Evolutionary conservation across 2,329 filamentous ascomycete species (phyloP), one percentile per base, ranked within the genome.

Genomic region (Ceratocystis papillata): DNA sequence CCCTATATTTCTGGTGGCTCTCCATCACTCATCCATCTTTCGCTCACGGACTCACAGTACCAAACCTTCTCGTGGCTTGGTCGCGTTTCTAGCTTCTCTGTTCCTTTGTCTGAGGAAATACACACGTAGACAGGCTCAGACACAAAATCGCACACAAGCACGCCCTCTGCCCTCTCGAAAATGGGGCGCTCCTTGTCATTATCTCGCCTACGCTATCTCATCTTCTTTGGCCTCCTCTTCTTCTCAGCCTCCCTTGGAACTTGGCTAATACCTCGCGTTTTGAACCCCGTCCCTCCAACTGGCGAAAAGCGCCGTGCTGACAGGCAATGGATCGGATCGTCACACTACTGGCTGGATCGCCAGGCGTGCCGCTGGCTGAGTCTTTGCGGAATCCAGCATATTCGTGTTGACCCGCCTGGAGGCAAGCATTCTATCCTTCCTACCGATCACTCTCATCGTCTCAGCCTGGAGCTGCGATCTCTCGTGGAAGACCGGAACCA

Each of bases 291-390:
- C n/a, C 79, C 79, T n/a, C 83, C 82, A 67, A 78, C 81, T 67
- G 79, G 79, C 45, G 83, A 83, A 63, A 85, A 87, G 74, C 80
- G 81, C 62, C 76, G 79, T 64, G 83, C 86, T 70, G 86, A 90
- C 73, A 76, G 77, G 67, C 77, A 75, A 70, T 93, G 88, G 88
- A 83, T 92, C 61, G 79, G 83, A 59, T 87, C 82, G 20, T 89
- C 87, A 15, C 84, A 84, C 46, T 86, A 86, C 71, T 92, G 87
- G 82, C 74, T 87, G 68, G 88, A 92, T 74, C 81, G 88, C 41
- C 90, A 90, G 72, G 79, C 84, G 6, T 96, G 91, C 73, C 83
- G 84, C 59, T 95, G 87, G 87, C 76, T 96, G 53, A 82, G 88
- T 44, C 74, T 95, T 33, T 96, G 91, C 73, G 90, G 90, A 28